A percentile compares a stretch with the other conserved stretches of the same genome.
phyloP scores from a whole-genome alignment of 1,284 basidiomycete genomes.

The Puccinia coronata region DNA sequence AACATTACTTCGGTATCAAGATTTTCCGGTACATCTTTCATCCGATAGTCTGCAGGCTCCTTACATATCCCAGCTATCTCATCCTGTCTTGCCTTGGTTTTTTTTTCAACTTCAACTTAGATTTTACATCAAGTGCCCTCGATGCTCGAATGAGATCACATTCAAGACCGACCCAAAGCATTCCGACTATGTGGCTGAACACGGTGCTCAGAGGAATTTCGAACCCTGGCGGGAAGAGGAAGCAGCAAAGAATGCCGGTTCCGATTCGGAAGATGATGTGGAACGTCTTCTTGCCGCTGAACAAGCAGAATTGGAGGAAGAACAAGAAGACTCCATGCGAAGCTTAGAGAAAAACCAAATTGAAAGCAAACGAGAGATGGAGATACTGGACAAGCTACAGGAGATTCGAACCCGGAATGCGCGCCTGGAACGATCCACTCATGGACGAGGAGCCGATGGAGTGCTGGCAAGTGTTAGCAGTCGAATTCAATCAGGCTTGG shows the following conservation, averaged over 20 bases:
- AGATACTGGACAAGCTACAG: conserved; percentile 91
- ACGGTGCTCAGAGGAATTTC: conserved; percentile 90
- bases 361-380: conserved; percentile 96
- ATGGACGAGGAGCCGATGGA: conserved; percentile 54
- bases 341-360: conserved; percentile 86
- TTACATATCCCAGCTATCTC: conserved; percentile 52
- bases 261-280: conserved; percentile 65
- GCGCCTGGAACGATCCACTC: conserved; percentile 69
- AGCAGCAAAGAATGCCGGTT: conserved; percentile 63
- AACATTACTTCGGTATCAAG: conserved; percentile 98
- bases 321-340: conserved; percentile 93
- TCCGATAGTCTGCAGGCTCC: background rate
- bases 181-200: conserved; percentile 87
- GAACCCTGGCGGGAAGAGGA: conserved; percentile 84
- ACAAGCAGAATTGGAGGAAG: conserved; percentile 72
- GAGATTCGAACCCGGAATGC: conserved; percentile 92
- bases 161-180: conserved; percentile 99
- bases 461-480: conserved; percentile 52
- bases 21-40: conserved; percentile 63
- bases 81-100: too few species aligned
- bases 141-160: conserved; percentile 96
- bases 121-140: conserved; percentile 67
- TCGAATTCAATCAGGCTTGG: conserved; percentile 42
- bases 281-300: conserved; percentile 53
- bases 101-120: conserved; percentile 50